Evolutionary conservation across 805 yeast species (phyloP).

Genomic region (Pichia sporocuriosa): DNA sequence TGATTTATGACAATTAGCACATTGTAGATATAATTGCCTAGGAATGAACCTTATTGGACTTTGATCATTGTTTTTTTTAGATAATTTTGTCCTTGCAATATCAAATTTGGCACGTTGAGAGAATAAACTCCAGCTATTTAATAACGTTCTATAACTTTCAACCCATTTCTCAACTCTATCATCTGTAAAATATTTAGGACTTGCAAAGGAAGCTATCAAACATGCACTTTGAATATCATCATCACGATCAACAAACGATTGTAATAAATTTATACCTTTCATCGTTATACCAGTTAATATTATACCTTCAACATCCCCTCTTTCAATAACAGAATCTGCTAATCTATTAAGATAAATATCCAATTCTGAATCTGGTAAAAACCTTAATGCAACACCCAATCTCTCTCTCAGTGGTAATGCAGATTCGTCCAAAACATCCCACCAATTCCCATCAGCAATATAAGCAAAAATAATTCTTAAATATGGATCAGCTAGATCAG

Average conservation of each 20-base stretch:
- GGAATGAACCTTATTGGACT: conserved; percentile 47
- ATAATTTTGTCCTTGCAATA: conserved; percentile 62
- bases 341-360: conserved; percentile 63
- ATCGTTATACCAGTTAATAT: conserved; percentile 91
- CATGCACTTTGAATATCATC: conserved; percentile 92
- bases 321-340: conserved; percentile 59
- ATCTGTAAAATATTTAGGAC: conserved; percentile 77
- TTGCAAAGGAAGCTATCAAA: conserved; percentile 69
- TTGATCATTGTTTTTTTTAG: conserved; percentile 44
- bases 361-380: conserved; percentile 72
- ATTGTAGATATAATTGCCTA: conserved; percentile 73
- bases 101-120: conserved; percentile 79
- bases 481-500: conserved; percentile 86
- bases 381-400: conserved; percentile 84
- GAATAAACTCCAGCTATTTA: conserved; percentile 79
- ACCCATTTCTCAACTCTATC: conserved; percentile 74
- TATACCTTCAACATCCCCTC: conserved; percentile 88
- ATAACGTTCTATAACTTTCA: conserved; percentile 53
- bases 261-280: conserved; percentile 70
- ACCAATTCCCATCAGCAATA: conserved; percentile 92
- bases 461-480: conserved; percentile 88
- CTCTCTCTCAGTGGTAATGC: conserved; percentile 84
- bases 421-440: conserved; percentile 87
- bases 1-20: conserved; percentile 75
- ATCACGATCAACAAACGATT: conserved; percentile 80